Base-by-base conservation (phyloP, 306 rosid species). In the Ziziphus jujuba region DNA sequence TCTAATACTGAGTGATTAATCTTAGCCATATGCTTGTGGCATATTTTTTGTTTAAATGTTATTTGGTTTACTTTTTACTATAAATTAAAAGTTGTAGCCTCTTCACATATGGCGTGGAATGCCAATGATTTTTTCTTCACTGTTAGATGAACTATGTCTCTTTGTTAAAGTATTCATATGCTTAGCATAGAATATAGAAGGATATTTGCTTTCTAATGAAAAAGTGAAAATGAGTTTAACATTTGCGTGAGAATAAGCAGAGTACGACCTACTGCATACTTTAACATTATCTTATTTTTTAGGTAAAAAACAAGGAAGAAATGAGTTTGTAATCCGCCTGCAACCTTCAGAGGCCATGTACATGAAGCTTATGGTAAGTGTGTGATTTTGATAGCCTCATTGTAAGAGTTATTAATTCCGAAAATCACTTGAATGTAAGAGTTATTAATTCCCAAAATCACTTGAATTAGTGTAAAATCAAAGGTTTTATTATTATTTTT, bases 231-330 rank as follows among this genome's bases (percentile, higher is more conserved):
- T n/a, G n/a, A n/a, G n/a, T n/a, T n/a, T n/a, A n/a, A n/a, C n/a
- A n/a, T n/a, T n/a, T n/a, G n/a, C n/a, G n/a, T n/a, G n/a, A n/a
- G n/a, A 21, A 51, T 55, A n/a, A 34, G 45, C 40, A 24, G 21
- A 34, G 7, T 35, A 5, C 51, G 9, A n/a, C n/a, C n/a, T n/a
- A n/a, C n/a, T n/a, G n/a, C n/a, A n/a, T n/a, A n/a, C n/a, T 7
- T 54, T 50, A 50, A 51, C 11, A 10, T n/a, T 45, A 12, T 77
- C 54, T 77, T 40, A n/a, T 54, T 77, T 36, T 79, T 75, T 56
- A 90, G 99, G 99, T 72, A 73, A 88, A 65, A 90, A 77, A 65
- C 99, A 90, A 73, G 99, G 97, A 55, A 90, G 97, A 72, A 90
- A 90, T 70, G 97, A 90, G 87, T 85, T 87, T 69, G 97, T 90